Conservation (phyloP, 768 basidiomycete genomes). For the Paxillus ammoniavirescens region DNA sequence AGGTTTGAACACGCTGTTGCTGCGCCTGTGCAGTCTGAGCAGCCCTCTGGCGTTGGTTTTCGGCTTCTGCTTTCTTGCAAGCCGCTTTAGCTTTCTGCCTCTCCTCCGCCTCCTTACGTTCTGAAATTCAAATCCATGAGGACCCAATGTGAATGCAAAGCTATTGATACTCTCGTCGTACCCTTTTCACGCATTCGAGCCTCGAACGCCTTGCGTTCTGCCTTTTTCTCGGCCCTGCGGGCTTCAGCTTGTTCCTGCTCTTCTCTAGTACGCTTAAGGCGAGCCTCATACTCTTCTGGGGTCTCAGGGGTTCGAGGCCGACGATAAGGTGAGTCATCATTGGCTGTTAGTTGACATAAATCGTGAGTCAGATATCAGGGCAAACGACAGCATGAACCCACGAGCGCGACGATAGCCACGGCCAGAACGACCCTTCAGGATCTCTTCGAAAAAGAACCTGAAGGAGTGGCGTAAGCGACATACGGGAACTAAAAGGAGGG, state of each 20-base stretch:
- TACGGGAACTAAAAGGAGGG: background rate
- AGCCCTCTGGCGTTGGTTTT: constrained; percentile 44
- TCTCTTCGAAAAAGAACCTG: constrained; percentile 50
- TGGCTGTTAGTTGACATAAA: constrained; percentile 3
- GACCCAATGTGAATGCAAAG: constrained; percentile 4
- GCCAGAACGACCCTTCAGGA: constrained; percentile 38
- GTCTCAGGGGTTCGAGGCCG: constrained; percentile 38
- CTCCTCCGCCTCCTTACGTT: constrained; percentile 54
- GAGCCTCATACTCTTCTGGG: constrained; percentile 50
- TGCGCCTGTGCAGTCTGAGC: constrained; percentile 47
- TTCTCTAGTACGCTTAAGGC: constrained; percentile 48
- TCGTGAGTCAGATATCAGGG: constrained; percentile 7
- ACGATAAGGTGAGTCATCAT: constrained; percentile 21
- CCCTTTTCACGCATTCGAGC: constrained; percentile 52
- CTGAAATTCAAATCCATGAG: constrained; percentile 32
- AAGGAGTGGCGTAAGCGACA: constrained; percentile 4
- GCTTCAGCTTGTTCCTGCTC: constrained; percentile 54
- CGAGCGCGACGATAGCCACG: constrained; percentile 24
- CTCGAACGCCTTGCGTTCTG: constrained; percentile 43
- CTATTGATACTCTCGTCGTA: constrained; percentile 21
- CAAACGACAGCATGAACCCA: constrained; percentile 20
- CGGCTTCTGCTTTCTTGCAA: constrained; percentile 55
- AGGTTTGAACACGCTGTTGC: constrained; percentile 49
- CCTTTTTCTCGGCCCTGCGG: constrained; percentile 45
- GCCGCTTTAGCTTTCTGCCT: constrained; percentile 55